These are phyloP conservation scores for Ilex paraguariensis DNA, from an alignment of 305 asterid species.

Conservation along the genomic window DNA sequence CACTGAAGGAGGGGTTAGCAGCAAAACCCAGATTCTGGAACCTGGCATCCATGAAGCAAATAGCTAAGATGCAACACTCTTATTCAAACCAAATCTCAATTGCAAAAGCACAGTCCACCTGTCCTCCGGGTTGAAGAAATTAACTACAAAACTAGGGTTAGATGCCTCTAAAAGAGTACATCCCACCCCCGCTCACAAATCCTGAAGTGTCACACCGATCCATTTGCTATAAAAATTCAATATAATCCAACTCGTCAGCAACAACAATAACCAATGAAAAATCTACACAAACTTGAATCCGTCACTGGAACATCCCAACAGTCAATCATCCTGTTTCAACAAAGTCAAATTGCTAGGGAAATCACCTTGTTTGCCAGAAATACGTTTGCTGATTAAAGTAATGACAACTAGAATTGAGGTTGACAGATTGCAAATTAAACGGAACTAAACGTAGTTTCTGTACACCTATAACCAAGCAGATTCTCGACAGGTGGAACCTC, in stretches of 20 bases:
- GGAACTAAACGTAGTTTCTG: no score
- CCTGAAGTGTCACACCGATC: constrained; percentile 97
- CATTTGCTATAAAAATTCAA: constrained; percentile 36
- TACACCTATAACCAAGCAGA: no score
- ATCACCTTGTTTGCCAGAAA: neutral
- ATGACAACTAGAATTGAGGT: no score
- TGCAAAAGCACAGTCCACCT: constrained; percentile 68
- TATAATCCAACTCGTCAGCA: constrained; percentile 22
- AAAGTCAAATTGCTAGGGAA: constrained; percentile 18
- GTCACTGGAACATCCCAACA: constrained; percentile 12
- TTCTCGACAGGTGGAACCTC: no score
- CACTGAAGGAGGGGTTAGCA: constrained; percentile 53
- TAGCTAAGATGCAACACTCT: constrained; percentile 34
- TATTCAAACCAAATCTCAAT: constrained; percentile 39
- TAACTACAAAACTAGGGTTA: constrained; percentile 59
- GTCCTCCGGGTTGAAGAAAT: constrained; percentile 66
- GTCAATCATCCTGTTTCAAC: constrained; percentile 45
- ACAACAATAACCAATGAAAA: constrained; percentile 20
- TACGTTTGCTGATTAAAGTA: no score
- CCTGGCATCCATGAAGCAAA: constrained; percentile 72
- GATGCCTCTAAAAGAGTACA: constrained; percentile 62
- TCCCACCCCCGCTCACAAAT: constrained; percentile 92
- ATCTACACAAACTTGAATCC: constrained; percentile 26
- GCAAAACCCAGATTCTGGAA: constrained; percentile 66
- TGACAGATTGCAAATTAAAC: no score